phyloP scores from a whole-genome alignment of 495 filamentous ascomycete species.

The Penicillium waksmanii region DNA sequence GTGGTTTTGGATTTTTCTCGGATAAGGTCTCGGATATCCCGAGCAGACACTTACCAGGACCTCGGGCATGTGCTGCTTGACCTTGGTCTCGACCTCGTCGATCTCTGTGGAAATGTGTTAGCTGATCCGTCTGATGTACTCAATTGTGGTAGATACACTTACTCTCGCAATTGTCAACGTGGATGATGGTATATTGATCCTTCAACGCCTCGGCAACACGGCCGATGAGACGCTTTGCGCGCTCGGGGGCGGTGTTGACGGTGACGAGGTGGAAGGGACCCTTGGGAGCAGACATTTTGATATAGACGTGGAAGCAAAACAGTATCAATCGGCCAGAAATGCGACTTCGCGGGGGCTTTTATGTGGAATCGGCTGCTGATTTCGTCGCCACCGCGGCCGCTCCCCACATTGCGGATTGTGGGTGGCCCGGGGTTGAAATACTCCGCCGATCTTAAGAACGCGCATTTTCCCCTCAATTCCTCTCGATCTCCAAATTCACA shows the following conservation, averaged over 20 bases:
- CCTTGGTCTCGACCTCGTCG: constrained; percentile 55
- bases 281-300: constrained; percentile 51
- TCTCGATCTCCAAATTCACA: constrained; percentile 2
- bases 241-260: constrained; percentile 70
- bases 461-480: constrained; percentile 1
- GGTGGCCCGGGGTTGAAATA: constrained; percentile 30
- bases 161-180: constrained; percentile 63
- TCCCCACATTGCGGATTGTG: constrained; percentile 26
- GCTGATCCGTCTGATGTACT: not conserved
- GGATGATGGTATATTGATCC: constrained; percentile 61
- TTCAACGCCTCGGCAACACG: constrained; percentile 60
- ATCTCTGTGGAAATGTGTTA: constrained; percentile 39
- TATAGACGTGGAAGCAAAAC: not conserved
- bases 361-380: constrained; percentile 11
- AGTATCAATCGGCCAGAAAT: constrained; percentile 4
- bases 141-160: constrained; percentile 20
- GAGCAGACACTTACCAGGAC: constrained; percentile 46
- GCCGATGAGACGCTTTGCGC: constrained; percentile 64
- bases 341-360: constrained; percentile 23
- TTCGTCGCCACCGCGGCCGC: constrained; percentile 19
- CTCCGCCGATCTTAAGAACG: constrained; percentile 22
- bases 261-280: constrained; percentile 66
- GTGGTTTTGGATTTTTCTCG: constrained; percentile 5
- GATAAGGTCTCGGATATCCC: constrained; percentile 16
- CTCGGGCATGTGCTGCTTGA: constrained; percentile 53